Percentiles rank a stretch among this genome's conserved stretches.
These are phyloP conservation scores for Conringia planisiliqua DNA, from an alignment of 345 rosid genomes.

Conservation along the genomic window DNA sequence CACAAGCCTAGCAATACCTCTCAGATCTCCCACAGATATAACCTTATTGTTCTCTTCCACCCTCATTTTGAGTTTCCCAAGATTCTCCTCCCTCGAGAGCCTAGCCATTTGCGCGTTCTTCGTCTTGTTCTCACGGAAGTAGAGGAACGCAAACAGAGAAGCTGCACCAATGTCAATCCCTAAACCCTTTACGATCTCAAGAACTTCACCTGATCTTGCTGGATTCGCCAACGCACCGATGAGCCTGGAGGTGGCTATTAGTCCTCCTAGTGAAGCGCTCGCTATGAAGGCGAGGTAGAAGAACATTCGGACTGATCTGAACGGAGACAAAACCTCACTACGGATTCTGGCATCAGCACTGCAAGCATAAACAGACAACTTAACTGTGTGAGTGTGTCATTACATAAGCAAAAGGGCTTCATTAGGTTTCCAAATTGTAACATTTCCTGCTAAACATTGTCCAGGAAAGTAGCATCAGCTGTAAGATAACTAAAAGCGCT, in stretches of 20 bases:
- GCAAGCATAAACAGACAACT: slow-evolving; percentile 33
- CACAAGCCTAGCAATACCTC: slow-evolving; percentile 83
- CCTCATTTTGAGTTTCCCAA: slow-evolving; percentile 82
- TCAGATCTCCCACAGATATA: slow-evolving; percentile 57
- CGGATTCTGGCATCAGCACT: slow-evolving; percentile 82
- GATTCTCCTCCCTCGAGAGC: slow-evolving; percentile 89
- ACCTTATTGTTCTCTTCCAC: slow-evolving; percentile 55
- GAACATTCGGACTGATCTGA: slow-evolving; percentile 91
- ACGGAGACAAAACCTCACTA: slow-evolving; percentile 90
- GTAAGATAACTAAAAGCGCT: background rate
- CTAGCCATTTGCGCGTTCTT: slow-evolving; percentile 73
- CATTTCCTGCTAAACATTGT: background rate
- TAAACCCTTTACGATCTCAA: slow-evolving; percentile 59
- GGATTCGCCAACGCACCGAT: slow-evolving; percentile 73
- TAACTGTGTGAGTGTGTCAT: background rate
- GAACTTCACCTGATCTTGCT: slow-evolving; percentile 61
- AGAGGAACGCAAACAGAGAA: slow-evolving; percentile 70
- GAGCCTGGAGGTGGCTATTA: slow-evolving; percentile 73
- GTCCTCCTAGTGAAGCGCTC: slow-evolving; percentile 71
- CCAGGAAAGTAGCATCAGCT: background rate
- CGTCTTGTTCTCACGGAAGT: slow-evolving; percentile 68
- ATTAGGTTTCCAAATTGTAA: background rate
- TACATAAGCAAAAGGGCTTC: background rate
- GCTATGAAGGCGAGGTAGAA: slow-evolving; percentile 87
- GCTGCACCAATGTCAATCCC: slow-evolving; percentile 81